Evolutionary conservation across 371 early-diverging fungal genomes (phyloP), one percentile per base, ranked within the genome.

Genomic region (Apophysomyces trapeziformis): DNA sequence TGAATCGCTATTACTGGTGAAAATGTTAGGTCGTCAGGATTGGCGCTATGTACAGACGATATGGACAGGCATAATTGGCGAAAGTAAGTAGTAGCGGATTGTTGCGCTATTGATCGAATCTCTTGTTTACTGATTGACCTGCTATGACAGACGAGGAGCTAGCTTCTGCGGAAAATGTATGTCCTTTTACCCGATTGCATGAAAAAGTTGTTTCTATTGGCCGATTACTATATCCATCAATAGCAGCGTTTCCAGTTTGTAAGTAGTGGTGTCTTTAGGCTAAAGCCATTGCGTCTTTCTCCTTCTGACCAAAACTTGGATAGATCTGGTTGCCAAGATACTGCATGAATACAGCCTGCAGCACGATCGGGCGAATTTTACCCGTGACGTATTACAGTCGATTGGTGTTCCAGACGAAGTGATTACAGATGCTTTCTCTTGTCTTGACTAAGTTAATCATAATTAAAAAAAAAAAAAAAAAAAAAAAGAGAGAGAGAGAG

Each of bases 241-340:
- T 26, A 21, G 21, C 54, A 50, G 54, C 54, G 7, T 50, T 50
- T 50, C 54, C 54, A 50, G 54, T 50, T 21, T 50, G 54, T 50
- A 50, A 18, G 54, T 50, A 9, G 3, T 26, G 32, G 32, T 2
- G 2, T 26, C 32, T 26, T 26, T 26, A 26, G 32, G 2, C 32
- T 26, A 26, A 26, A 26, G 32, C 3, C 32, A 26, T 26, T 26
- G 32, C 32, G 32, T 26, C 32, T 26, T 26, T 26, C 32, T 26
- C 32, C 2, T 2, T 26, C 32, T 26, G 32, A 26, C 32, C 32
- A 1, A 21, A 1, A 21, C 11, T 5, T 21, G 5, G 21, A 21
- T 21, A 50, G 54, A 50, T 21, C 9, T 50, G 54, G 21, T 50
- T 50, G 54, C 21, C n/a, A n/a, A 50, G 21, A 26, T 50, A 26